Evolutionary conservation across 805 yeast genomes (phyloP).

Genomic region (Kuraishia borneana): DNA sequence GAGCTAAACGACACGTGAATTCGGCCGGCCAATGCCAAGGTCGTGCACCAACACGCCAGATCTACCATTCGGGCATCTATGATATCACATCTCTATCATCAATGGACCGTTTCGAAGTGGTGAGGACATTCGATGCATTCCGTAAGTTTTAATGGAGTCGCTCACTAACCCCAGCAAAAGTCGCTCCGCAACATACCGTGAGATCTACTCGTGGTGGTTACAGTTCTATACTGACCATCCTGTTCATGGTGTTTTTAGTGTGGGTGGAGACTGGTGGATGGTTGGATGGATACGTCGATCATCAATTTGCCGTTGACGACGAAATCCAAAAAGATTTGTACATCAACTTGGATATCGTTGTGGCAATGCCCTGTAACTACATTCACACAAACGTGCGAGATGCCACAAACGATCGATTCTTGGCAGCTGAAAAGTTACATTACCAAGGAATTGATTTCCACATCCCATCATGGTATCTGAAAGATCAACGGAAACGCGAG

Average conservation of each 20-base stretch:
- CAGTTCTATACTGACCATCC: conserved; percentile 53
- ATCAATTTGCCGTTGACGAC: conserved; percentile 66
- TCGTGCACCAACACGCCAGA: no score
- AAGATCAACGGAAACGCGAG: conserved; percentile 33
- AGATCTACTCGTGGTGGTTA: conserved; percentile 70
- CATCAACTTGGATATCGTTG: conserved; percentile 69
- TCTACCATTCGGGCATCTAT: no score
- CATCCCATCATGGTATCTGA: conserved; percentile 36
- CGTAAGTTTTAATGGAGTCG: conserved; percentile 27
- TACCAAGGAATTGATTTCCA: conserved; percentile 54
- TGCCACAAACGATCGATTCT: conserved; percentile 59
- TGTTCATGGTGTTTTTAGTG: conserved; percentile 52
- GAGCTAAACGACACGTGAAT: no score
- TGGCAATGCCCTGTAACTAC: conserved; percentile 75
- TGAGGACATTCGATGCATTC: conserved; percentile 61
- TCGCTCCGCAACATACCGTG: conserved; percentile 58
- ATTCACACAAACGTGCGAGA: conserved; percentile 72
- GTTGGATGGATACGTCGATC: conserved; percentile 72
- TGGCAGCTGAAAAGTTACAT: conserved; percentile 68
- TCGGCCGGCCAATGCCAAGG: no score
- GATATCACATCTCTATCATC: no score
- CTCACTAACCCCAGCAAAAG: conserved; percentile 35
- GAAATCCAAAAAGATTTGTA: conserved; percentile 43
- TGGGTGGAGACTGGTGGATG: conserved; percentile 83
- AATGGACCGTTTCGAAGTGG: no score